Evolutionary conservation across 306 rosid species (phyloP).

Genomic region (Trifolium repens): DNA sequence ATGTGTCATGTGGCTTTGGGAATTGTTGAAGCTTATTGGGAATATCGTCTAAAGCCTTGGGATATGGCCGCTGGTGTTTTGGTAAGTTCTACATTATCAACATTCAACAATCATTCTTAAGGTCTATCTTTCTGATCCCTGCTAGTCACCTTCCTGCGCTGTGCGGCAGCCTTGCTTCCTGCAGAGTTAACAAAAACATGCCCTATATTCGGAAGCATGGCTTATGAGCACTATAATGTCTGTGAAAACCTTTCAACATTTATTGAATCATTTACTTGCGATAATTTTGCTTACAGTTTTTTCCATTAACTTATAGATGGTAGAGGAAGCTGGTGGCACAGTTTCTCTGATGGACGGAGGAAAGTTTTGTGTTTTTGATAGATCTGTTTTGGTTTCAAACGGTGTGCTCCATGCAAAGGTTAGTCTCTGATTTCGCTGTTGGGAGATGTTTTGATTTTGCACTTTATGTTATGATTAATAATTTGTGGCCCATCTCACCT

Average conservation of each 20-base stretch:
- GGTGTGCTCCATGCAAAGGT: slow-evolving; percentile 79
- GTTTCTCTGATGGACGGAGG: slow-evolving; percentile 94
- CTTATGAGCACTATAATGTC: background rate
- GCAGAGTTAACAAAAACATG: background rate
- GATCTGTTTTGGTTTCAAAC: slow-evolving; percentile 90
- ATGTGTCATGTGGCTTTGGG: slow-evolving; percentile 98
- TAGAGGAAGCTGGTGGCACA: slow-evolving; percentile 92
- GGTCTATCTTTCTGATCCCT: background rate
- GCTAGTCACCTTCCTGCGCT: background rate
- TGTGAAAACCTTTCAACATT: slow-evolving; percentile 2
- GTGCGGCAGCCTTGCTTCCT: background rate
- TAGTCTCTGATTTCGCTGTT: slow-evolving; percentile 38
- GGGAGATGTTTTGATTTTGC: background rate
- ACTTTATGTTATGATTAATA: background rate
- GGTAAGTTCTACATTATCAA: slow-evolving; percentile 46
- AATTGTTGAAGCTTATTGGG: slow-evolving; percentile 97
- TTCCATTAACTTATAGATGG: slow-evolving; percentile 58
- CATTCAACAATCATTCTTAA: slow-evolving; percentile 12
- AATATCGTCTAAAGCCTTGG: slow-evolving; percentile 98
- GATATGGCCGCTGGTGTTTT: slow-evolving; percentile 99
- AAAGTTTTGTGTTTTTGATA: slow-evolving; percentile 85
- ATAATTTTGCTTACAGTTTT: slow-evolving; percentile 18
- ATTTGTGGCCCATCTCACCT: background rate
- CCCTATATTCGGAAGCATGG: background rate
- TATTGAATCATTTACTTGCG: slow-evolving; percentile 15